Percentiles rank a stretch among this genome's conserved stretches.
Evolutionary conservation across 2,329 filamentous ascomycete species (phyloP).

Genomic region (Aureobasidium sp.): DNA sequence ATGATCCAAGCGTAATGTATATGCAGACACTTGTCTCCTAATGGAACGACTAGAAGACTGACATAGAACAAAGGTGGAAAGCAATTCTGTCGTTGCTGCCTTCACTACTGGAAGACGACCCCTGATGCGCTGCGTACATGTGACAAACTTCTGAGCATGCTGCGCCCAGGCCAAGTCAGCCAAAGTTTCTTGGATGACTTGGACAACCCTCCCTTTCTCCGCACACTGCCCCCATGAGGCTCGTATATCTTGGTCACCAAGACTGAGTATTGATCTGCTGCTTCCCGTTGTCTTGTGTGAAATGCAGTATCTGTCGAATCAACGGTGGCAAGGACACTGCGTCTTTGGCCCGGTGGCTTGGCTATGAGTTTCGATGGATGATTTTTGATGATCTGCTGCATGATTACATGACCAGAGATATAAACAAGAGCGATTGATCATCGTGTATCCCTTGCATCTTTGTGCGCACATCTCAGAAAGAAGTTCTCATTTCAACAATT

Average conservation of each 20-base stretch:
- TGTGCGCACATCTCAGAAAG: background rate
- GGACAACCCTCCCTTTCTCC: background rate
- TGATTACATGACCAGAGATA: background rate
- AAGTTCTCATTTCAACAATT: background rate
- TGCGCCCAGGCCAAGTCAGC: background rate
- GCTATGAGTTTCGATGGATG: background rate
- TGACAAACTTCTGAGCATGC: background rate
- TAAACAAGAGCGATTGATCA: background rate
- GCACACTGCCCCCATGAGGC: background rate
- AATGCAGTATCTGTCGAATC: background rate
- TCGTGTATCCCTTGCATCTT: background rate
- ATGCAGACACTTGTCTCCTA: too few species aligned
- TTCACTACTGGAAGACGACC: too few species aligned
- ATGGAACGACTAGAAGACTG: too few species aligned
- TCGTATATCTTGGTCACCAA: background rate
- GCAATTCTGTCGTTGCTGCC: too few species aligned
- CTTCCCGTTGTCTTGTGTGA: background rate
- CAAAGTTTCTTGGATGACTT: background rate
- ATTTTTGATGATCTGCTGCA: background rate
- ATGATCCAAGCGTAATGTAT: too few species aligned
- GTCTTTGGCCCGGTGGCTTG: background rate
- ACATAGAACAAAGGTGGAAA: too few species aligned
- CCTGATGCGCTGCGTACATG: background rate
- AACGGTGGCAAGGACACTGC: background rate
- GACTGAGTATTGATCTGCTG: background rate